Evolutionary conservation across 2,329 filamentous ascomycete species (phyloP).

Genomic region (Colletotrichum sojae): DNA sequence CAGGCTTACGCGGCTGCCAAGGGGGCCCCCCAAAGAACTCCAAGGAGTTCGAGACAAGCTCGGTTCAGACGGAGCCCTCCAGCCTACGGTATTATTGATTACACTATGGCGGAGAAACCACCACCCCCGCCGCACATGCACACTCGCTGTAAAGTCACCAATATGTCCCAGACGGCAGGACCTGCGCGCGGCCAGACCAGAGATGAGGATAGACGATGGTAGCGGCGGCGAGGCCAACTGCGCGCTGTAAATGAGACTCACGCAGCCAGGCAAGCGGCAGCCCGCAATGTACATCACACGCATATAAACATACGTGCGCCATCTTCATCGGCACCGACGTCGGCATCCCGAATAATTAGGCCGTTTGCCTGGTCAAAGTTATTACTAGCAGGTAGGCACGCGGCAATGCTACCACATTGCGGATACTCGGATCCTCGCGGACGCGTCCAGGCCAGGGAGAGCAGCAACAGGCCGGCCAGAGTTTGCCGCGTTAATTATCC

Average conservation of each 20-base stretch:
- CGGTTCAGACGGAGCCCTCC: slow-evolving; percentile 24
- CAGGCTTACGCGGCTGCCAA: slow-evolving; percentile 41
- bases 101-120: not conserved
- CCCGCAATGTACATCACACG: slow-evolving; percentile 28
- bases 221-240: not conserved
- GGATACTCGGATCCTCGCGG: slow-evolving; percentile 13
- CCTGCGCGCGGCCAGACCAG: slow-evolving; percentile 6
- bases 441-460: slow-evolving; percentile 11
- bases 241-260: too few relatives aligned
- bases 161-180: slow-evolving; percentile 21
- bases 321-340: slow-evolving; percentile 2
- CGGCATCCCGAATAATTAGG: not conserved
- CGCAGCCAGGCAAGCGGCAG: not conserved
- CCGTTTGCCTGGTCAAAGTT: not conserved
- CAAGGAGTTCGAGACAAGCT: slow-evolving; percentile 26
- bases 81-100: not conserved
- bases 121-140: not conserved
- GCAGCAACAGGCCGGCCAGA: slow-evolving; percentile 4
- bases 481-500: slow-evolving; percentile 24
- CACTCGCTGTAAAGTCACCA: not conserved
- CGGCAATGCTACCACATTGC: not conserved
- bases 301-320: not conserved
- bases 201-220: slow-evolving; percentile 22
- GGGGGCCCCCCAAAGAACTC: slow-evolving; percentile 5
- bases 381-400: too few relatives aligned